Evolutionary conservation across 495 filamentous ascomycete genomes (phyloP).

Genomic region (Xylaria scruposa): DNA sequence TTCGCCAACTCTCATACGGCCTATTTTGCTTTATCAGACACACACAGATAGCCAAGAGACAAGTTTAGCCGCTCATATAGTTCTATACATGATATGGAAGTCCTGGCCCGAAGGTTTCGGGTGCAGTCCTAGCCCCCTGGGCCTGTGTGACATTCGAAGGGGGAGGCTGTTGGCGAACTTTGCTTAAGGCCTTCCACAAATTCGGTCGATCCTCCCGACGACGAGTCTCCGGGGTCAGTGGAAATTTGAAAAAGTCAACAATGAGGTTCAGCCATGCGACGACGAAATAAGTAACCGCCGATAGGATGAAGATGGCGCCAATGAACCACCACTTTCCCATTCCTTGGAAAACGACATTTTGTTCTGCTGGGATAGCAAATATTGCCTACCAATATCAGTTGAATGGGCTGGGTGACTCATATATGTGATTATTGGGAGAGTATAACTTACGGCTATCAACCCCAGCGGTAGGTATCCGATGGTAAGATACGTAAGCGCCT

Average conservation of each 20-base stretch:
- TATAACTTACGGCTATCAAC: not conserved
- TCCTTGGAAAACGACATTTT: slow-evolving; percentile 4
- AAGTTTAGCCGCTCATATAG: no score
- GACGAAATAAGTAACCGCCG: not conserved
- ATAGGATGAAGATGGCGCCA: not conserved
- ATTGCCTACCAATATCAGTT: not conserved
- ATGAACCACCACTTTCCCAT: slow-evolving; percentile 10
- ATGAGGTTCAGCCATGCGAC: not conserved
- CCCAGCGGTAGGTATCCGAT: not conserved
- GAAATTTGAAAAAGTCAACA: slow-evolving; percentile 11
- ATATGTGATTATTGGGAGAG: not conserved
- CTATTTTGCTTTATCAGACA: no score
- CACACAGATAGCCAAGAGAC: no score
- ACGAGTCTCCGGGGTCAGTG: not conserved
- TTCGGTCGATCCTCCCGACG: not conserved
- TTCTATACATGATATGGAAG: no score
- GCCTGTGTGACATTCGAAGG: not conserved
- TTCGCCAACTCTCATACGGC: no score
- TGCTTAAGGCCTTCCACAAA: not conserved
- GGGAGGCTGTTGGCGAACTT: not conserved
- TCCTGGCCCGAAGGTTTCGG: no score
- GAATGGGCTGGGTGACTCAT: not conserved
- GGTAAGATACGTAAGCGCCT: slow-evolving; percentile 10
- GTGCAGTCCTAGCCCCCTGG: no score
- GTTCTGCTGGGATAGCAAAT: slow-evolving; percentile 4